Conservation (phyloP, 768 basidiomycete genomes). For the Suillus tomentosus region DNA sequence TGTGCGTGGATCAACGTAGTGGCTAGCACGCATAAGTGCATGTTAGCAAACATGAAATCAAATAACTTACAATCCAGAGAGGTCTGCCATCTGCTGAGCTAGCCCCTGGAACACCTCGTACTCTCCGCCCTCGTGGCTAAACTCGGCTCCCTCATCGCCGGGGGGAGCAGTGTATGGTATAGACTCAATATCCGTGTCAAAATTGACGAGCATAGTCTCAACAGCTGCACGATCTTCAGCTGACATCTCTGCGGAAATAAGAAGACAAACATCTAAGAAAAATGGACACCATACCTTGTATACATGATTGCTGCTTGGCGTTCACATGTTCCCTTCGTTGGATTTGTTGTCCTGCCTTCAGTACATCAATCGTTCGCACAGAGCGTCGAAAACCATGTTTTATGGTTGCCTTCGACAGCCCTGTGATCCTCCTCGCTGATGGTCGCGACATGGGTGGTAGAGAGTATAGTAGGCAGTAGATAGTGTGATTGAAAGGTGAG, state of each 20-base stretch:
- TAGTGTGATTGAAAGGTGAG: too few species aligned
- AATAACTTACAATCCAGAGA: slow-evolving; percentile 5
- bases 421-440: slow-evolving; percentile 1
- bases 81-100: slow-evolving; percentile 6
- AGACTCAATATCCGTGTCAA: not conserved
- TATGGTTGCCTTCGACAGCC: not conserved
- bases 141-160: slow-evolving; percentile 8
- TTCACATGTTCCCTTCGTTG: not conserved
- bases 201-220: not conserved
- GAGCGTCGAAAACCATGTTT: not conserved
- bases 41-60: not conserved
- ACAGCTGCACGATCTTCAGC: not conserved
- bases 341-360: not conserved
- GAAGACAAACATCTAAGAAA: not conserved
- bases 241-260: not conserved
- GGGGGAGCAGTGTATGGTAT: slow-evolving; percentile 7
- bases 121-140: slow-evolving; percentile 10
- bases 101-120: slow-evolving; percentile 3
- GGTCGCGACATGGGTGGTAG: not conserved
- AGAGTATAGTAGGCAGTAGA: too few species aligned
- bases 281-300: not conserved
- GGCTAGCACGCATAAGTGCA: not conserved
- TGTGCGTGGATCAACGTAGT: slow-evolving; percentile 2
- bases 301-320: not conserved
- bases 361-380: not conserved